Evolutionary conservation across 768 basidiomycete genomes (phyloP).

Genomic region (Boletus pseudopeckii): DNA sequence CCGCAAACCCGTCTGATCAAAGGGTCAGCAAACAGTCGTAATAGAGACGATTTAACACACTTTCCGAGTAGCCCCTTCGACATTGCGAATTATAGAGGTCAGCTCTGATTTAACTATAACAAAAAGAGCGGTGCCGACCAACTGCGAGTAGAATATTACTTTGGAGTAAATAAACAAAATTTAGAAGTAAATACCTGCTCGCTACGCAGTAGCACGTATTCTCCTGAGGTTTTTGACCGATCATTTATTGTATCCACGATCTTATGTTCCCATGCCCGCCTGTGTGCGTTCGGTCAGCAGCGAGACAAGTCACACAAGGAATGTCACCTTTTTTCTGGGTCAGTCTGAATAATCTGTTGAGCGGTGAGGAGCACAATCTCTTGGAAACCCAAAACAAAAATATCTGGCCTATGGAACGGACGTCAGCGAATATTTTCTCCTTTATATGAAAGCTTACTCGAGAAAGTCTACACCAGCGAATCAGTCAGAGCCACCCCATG

Average conservation of each 20-base stretch:
- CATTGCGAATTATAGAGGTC: slow-evolving; percentile 79
- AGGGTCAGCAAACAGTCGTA: not conserved
- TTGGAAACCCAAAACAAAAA: slow-evolving; percentile 90
- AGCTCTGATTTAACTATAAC: slow-evolving; percentile 78
- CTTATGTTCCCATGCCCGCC: slow-evolving; percentile 81
- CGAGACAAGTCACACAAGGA: not conserved
- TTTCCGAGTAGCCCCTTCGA: slow-evolving; percentile 90
- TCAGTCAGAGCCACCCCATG: not conserved
- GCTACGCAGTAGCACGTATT: slow-evolving; percentile 85
- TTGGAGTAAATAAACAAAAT: not conserved
- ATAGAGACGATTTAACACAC: slow-evolving; percentile 36
- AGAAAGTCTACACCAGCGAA: slow-evolving; percentile 14
- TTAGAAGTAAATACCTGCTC: slow-evolving; percentile 63
- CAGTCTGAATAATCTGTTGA: slow-evolving; percentile 93
- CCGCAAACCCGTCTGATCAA: slow-evolving; percentile 68
- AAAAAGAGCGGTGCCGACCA: slow-evolving; percentile 92
- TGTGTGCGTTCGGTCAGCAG: slow-evolving; percentile 30
- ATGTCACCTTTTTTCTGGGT: slow-evolving; percentile 83
- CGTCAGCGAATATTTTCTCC: slow-evolving; percentile 25
- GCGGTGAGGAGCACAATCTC: slow-evolving; percentile 98
- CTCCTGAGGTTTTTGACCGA: slow-evolving; percentile 60
- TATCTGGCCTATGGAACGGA: slow-evolving; percentile 61
- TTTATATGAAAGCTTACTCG: slow-evolving; percentile 10
- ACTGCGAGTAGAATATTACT: slow-evolving; percentile 40
- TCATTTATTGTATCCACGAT: slow-evolving; percentile 76